These are phyloP conservation scores for Geotrichum phurueaensis DNA, from an alignment of 1,139 yeast genomes.

Conservation along the genomic window DNA sequence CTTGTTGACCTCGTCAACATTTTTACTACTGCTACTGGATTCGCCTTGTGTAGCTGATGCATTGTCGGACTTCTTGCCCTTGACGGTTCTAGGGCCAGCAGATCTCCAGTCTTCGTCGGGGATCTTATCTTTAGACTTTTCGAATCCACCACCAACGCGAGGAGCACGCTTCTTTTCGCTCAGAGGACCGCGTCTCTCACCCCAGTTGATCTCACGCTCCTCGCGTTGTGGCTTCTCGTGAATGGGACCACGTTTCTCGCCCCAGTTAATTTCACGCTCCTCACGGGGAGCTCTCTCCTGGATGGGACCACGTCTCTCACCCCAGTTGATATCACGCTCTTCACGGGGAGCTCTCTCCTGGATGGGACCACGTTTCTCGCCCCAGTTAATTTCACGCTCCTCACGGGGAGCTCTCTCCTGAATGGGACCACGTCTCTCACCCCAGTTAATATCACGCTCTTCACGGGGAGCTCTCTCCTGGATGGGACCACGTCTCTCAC, in stretches of 20 bases:
- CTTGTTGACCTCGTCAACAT: not conserved
- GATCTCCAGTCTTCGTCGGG: slow-evolving; percentile 5
- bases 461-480: slow-evolving; percentile 28
- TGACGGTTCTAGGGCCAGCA: slow-evolving; percentile 5
- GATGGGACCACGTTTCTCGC: slow-evolving; percentile 33
- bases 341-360: slow-evolving; percentile 35
- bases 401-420: slow-evolving; percentile 27
- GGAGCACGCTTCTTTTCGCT: not conserved
- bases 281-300: not conserved
- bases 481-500: slow-evolving; percentile 33
- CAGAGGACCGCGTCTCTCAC: slow-evolving; percentile 37
- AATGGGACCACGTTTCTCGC: slow-evolving; percentile 5
- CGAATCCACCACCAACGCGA: not conserved
- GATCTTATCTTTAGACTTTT: not conserved
- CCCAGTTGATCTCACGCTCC: slow-evolving; percentile 42
- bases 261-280: slow-evolving; percentile 7
- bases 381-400: slow-evolving; percentile 36
- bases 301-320: slow-evolving; percentile 35
- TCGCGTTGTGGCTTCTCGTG: slow-evolving; percentile 22
- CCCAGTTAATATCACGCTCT: slow-evolving; percentile 27
- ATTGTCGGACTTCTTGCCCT: slow-evolving; percentile 1
- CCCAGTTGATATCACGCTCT: slow-evolving; percentile 19
- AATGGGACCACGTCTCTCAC: slow-evolving; percentile 31
- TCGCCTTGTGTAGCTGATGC: not conserved
- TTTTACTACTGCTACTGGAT: not conserved